Conservation (phyloP, 2,329 filamentous ascomycete genomes). For the Orbilia ellipsospora region DNA sequence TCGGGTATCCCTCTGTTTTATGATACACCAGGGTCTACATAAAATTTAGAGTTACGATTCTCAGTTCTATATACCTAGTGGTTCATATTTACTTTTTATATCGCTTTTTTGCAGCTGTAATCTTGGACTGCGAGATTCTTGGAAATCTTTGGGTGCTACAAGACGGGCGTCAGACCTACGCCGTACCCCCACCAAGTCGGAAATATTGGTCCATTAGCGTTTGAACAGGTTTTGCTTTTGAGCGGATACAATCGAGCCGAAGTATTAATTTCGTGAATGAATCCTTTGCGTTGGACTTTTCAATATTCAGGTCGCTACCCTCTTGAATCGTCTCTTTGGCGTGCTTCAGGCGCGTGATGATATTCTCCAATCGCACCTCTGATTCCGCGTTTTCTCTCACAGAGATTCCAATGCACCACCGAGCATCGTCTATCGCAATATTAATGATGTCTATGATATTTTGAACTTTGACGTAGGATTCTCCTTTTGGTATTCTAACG, state of each 20-base stretch:
- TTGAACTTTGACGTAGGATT: slow-evolving; percentile 75
- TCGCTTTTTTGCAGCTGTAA: too few species aligned
- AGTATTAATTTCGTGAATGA: slow-evolving; percentile 72
- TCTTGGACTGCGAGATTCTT: too few species aligned
- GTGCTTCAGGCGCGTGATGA: slow-evolving; percentile 58
- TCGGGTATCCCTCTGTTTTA: too few species aligned
- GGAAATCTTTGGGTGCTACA: background rate
- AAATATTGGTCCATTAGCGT: slow-evolving; percentile 56
- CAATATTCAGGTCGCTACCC: slow-evolving; percentile 61
- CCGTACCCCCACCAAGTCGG: slow-evolving; percentile 34
- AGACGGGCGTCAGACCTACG: background rate
- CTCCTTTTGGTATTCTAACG: slow-evolving; percentile 67
- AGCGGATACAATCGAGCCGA: slow-evolving; percentile 64
- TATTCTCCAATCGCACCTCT: slow-evolving; percentile 28
- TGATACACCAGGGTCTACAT: too few species aligned
- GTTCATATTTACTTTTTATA: background rate
- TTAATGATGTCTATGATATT: slow-evolving; percentile 77
- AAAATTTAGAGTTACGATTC: too few species aligned
- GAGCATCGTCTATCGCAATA: slow-evolving; percentile 75
- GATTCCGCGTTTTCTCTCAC: slow-evolving; percentile 59
- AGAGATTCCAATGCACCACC: slow-evolving; percentile 59
- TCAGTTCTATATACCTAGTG: background rate
- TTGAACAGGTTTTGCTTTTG: slow-evolving; percentile 14
- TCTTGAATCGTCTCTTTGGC: slow-evolving; percentile 60
- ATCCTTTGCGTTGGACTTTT: slow-evolving; percentile 76